Base-by-base conservation (phyloP, 208 protist species). In the Herpetomonas tarakana region DNA sequence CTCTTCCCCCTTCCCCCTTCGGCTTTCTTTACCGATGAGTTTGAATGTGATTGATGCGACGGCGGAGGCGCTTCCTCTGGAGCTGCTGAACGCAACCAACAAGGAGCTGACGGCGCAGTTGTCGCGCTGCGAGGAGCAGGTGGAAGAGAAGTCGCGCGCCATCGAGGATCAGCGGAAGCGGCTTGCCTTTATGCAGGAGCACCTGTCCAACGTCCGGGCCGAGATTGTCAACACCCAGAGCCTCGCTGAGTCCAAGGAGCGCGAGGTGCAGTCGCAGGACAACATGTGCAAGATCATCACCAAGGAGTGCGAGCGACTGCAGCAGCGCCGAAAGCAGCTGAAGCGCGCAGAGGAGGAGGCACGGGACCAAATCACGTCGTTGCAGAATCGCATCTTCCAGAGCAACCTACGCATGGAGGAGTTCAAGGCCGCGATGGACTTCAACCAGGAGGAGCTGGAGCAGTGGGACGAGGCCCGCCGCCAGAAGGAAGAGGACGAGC, bases 361-460 rank as follows among this genome's bases (percentile, higher is more conserved):
- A 46, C 81, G 83, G 25, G 89, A 95, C 47, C 53, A 75, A 29
- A 61, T 92, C 29, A 84, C 85, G 18, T 29, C 71, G 0, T 57
- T 93, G 25, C 84, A 96, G 65, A 91, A 96, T 72, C 60, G 72
- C 53, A 86, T 97, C 26, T 97, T 97, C 55, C 79, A 86, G 44
- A 84, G 88, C 27, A 97, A 97, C 68, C 83, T 97, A 24, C 82
- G 84, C 57, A 86, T 98, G 28, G 95, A 97, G 54, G 76, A 85
- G 55, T 78, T 97, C 52, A 96, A 96, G 66, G 52, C 67, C 0
- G 76, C 92, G n/a, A 88, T 97, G 86, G 79, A 85, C 64, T 96
- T 92, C 76, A 96, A 98, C 68, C 91, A 98, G 68, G 90, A 98
- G 52, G 90, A 97, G 75, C 73, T 98, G 3, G 92, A 97, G 70